Base-by-base conservation (phyloP, 768 basidiomycete species). In the Lactifluus echinatus region DNA sequence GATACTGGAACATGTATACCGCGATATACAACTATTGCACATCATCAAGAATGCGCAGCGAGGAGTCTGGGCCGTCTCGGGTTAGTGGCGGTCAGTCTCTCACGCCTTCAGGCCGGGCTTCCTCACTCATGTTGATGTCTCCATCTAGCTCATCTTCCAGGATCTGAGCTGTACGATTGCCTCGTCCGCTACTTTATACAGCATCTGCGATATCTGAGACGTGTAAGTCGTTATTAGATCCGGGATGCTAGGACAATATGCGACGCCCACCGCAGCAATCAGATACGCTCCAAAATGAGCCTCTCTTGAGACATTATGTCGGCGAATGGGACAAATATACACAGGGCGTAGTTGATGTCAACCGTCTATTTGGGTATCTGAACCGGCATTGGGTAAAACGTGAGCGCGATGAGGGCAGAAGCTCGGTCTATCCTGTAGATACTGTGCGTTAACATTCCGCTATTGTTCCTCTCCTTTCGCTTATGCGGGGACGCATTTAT, bases 1-100 rank as follows among this genome's bases (percentile, higher is more conserved):
- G 82, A 78, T 91, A 92, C 70, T 92, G 87, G 90, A 79, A 70
- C 61, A 75, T 84, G 59, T 93, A 97, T 73, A 95, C 93, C 23
- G 90, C 93, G 51, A 88, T 91, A 8, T 98, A 99, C 78, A 97
- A 98, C 75, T 98, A 95, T 70, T 99, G 96, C 68, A 96, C 90
- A 24, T 88, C 87, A 28, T 88, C 87, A 3, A 85, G 84, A 70
- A 87, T 86, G 84, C 81, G 79, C 21, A 64, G 69, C 65, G 76
- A 77, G 45, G 72, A 67, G 21, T 72, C 74, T 26, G 65, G 66
- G n/a, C 65, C 70, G 2, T 68, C 71, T 10, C 56, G 72, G n/a
- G 71, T 74, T 4, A 73, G 70, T 64, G 78, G 85, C 67, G 82
- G 87, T 89, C 66, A 73, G 84, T 77, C 23, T 12, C 50, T 15